Evolutionary conservation across 2,329 filamentous ascomycete genomes (phyloP), one percentile per base, ranked within the genome.

Genomic region (Trichoderma asperellum): DNA sequence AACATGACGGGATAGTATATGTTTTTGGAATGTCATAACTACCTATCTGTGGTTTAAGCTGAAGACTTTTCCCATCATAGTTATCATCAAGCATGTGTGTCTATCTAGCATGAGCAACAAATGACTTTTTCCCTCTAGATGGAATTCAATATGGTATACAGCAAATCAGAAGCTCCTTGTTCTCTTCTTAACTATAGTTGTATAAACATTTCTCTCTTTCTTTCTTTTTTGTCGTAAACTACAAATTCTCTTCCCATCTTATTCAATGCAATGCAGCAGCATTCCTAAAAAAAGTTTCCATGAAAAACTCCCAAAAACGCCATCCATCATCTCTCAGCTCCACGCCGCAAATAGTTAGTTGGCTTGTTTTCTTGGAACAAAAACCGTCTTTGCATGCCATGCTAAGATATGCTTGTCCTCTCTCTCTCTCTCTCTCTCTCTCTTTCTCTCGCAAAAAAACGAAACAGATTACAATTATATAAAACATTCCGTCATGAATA

Each of bases 401-500:
- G 43, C 40, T 35, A 47, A 34, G 11, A 47, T 34, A 53, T 63
- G 47, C 43, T 34, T 37, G 29, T 8, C 18, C 18, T 14, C 52
- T 55, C 27, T 12, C 7, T 24, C 24, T 24, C 24, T 24, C 24
- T 24, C 24, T 3, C 24, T 24, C 24, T 24, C 24, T 24, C 24
- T 3, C 24, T 24, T 3, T 6, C 16, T 18, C 16, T 18, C 4
- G 5, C 40, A 35, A 16, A 5, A 49, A 37, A 37, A 16, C n/a
- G 24, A 24, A 24, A 24, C 1, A 35, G 3, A 35, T 52, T 35
- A 62, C 59, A 27, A 35, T 10, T 8, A 14, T 27, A 52, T 24
- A 49, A 62, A 52, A 52, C 29, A 37, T 53, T 16, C 63, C 53
- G 35, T 66, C 63, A 67, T 67, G 24, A 58, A 2, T 37, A 34